Percentiles rank a stretch among this genome's conserved stretches.
phyloP scores from a whole-genome alignment of 2,329 filamentous ascomycete species.

The Myriosclerotinia curreyana region DNA sequence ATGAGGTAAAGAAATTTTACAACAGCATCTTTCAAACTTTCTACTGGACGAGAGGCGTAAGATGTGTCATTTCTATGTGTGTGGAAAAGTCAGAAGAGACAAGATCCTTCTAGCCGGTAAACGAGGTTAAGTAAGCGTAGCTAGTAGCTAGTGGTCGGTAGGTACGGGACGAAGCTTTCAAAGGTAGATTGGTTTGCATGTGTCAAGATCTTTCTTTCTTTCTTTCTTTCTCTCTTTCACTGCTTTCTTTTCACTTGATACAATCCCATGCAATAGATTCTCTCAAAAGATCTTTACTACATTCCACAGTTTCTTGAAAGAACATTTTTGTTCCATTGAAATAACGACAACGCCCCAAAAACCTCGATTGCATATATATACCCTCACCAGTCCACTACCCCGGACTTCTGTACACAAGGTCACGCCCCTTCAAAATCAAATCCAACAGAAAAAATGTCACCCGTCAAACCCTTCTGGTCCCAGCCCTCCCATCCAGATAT shows the following conservation, averaged over 20 bases:
- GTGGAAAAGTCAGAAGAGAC: neutral
- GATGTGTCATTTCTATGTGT: neutral
- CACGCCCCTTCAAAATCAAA: neutral
- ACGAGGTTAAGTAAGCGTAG: neutral
- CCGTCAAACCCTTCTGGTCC: slow-evolving; percentile 56
- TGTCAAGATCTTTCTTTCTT: neutral
- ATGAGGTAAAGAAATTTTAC: neutral
- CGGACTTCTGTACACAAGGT: neutral
- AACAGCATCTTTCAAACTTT: neutral
- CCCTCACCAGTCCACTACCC: neutral
- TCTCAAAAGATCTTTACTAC: neutral
- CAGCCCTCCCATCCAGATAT: slow-evolving; percentile 59
- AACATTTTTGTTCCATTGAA: neutral
- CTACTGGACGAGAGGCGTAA: neutral
- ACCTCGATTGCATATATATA: neutral
- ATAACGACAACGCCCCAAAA: neutral
- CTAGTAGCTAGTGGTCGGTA: neutral
- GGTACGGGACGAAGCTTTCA: neutral
- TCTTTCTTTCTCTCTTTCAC: neutral
- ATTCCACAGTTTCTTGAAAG: neutral
- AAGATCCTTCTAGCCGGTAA: slow-evolving; percentile 9
- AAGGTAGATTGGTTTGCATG: slow-evolving; percentile 6
- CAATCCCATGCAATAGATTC: neutral
- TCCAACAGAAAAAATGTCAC: slow-evolving; percentile 44
- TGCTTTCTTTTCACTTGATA: neutral